Base-by-base conservation (phyloP, 2,329 filamentous ascomycete genomes). In the Cytospora paraplurivora region DNA sequence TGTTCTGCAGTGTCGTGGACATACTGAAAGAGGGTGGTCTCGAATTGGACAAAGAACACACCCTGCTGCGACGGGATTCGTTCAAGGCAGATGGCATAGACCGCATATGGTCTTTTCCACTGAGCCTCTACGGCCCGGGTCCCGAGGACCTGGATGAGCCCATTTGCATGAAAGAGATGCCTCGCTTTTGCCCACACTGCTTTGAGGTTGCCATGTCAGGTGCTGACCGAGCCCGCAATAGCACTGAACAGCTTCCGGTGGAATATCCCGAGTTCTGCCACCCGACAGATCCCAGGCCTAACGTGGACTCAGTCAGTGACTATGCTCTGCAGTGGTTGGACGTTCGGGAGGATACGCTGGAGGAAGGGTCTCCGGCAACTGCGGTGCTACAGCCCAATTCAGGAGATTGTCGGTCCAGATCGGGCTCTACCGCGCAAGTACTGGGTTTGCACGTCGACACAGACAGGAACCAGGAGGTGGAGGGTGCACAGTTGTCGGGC, bases 181-280 rank as follows among this genome's bases (percentile, higher is more conserved):
- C 59, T 32, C 59, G 38, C 7, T 61, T 61, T 34, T 61, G 59
- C 19, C 51, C 59, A 11, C 59, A 61, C 51, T 61, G 59, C 41
- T 61, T 61, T 10, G 59, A 61, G 38, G 47, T 61, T 55, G 59
- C 59, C n/a, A 61, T 61, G 59, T 54, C 38, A 19, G 54, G 54
- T 38, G 51, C 59, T 6, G 59, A 61, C 6, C 49, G 49, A 19
- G 19, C 55, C 19, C 33, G 15, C 15, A n/a, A 34, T 19, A 49
- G 37, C 38, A 12, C 21, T 13, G 12, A 32, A 1, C 13, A 52
- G 38, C 51, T 21, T 5, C 51, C 59, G 4, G 5, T 7, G 38
- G 59, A 61, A 13, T 61, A 61, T 21, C 51, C 59, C 4, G 59
- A 61, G 10, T 50, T 61, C 32, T 61, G 59, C 33, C 59, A 61